Evolutionary conservation across 2,329 filamentous ascomycete species (phyloP).

Genomic region (Tolypocladium album): DNA sequence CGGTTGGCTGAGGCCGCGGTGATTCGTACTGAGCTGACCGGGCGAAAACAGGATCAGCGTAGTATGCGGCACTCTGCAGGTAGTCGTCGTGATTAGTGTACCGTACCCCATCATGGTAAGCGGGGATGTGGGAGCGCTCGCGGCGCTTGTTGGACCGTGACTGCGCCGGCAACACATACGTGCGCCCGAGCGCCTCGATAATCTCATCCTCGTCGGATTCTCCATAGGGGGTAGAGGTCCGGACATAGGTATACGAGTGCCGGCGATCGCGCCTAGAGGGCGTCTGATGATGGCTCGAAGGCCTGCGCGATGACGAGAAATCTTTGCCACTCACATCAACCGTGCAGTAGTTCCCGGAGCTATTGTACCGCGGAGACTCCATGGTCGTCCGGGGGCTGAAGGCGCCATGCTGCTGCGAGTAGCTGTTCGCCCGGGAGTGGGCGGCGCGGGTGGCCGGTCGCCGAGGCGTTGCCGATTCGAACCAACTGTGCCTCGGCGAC

Average conservation of each 20-base stretch:
- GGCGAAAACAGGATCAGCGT: slow-evolving; percentile 25
- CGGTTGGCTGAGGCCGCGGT: slow-evolving; percentile 26
- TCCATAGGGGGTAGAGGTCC: slow-evolving; percentile 46
- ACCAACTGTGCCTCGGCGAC: slow-evolving; percentile 42
- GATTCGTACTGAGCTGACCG: slow-evolving; percentile 28
- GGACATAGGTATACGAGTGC: slow-evolving; percentile 47
- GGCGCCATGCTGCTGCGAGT: slow-evolving; percentile 21
- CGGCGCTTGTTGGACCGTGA: slow-evolving; percentile 26
- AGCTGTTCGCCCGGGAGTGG: slow-evolving; percentile 25
- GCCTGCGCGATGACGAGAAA: slow-evolving; percentile 34
- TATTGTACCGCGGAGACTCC: slow-evolving; percentile 51
- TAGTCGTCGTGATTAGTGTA: slow-evolving; percentile 49
- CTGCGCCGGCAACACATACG: slow-evolving; percentile 41
- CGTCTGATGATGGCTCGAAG: slow-evolving; percentile 20
- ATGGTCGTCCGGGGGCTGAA: slow-evolving; percentile 34
- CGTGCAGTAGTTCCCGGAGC: slow-evolving; percentile 52
- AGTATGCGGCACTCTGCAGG: slow-evolving; percentile 34
- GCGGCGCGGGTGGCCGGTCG: slow-evolving; percentile 43
- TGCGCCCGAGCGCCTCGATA: slow-evolving; percentile 42
- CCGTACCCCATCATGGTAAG: slow-evolving; percentile 39
- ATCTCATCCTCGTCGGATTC: slow-evolving; percentile 56
- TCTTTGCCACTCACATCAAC: slow-evolving; percentile 53
- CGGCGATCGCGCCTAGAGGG: slow-evolving; percentile 39
- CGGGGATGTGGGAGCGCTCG: slow-evolving; percentile 20
- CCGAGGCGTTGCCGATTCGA: slow-evolving; percentile 35